A percentile compares a stretch with the other conserved stretches of the same genome.
These are phyloP conservation scores for Boletus patriciae DNA, from an alignment of 768 basidiomycete genomes.

Conservation along the genomic window DNA sequence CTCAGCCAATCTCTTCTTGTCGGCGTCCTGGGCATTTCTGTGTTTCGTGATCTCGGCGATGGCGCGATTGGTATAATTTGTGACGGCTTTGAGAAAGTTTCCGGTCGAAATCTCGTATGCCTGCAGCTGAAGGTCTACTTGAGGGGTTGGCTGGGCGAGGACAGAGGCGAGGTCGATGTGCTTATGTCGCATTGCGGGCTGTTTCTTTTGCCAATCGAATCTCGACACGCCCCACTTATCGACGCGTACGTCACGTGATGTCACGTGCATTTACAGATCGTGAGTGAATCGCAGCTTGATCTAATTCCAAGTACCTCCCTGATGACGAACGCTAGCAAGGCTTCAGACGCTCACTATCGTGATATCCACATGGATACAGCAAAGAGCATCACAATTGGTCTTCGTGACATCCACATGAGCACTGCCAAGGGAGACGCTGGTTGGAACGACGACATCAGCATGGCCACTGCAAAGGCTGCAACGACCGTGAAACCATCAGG, in stretches of 20 bases:
- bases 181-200: conserved; percentile 31
- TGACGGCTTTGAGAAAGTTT: conserved; percentile 71
- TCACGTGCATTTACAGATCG: conserved; percentile 2
- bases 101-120: conserved; percentile 65
- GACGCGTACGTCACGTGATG: conserved; percentile 29
- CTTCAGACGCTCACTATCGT: conserved; percentile 33
- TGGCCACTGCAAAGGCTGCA: conserved; percentile 47
- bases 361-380: conserved; percentile 84
- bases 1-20: conserved; percentile 64
- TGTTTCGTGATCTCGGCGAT: conserved; percentile 68
- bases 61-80: conserved; percentile 70
- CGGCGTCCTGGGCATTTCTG: conserved; percentile 56
- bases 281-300: not conserved
- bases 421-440: conserved; percentile 56
- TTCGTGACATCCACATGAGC: conserved; percentile 59
- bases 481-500: conserved; percentile 53
- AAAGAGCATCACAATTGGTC: conserved; percentile 51
- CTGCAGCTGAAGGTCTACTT: conserved; percentile 62
- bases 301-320: not conserved
- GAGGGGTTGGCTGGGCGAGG: conserved; percentile 54
- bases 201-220: not conserved
- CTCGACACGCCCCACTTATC: not conserved
- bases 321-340: conserved; percentile 16
- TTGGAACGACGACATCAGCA: conserved; percentile 55
- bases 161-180: conserved; percentile 63